Base-by-base conservation (phyloP, 352 stramenopile species). In the Plasmopara halstedii region DNA sequence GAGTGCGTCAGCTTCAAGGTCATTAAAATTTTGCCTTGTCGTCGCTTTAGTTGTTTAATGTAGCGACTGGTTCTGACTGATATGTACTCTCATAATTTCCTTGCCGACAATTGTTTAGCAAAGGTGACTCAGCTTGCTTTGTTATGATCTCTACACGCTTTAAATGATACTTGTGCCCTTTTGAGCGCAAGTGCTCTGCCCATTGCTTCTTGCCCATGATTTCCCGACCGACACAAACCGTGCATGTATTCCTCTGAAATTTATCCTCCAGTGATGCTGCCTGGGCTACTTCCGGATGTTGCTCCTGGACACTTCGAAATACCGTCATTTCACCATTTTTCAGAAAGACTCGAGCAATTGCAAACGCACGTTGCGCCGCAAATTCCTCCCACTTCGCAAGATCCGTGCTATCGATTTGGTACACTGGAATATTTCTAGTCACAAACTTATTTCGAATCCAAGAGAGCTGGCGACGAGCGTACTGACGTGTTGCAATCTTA, bases 361-460 rank as follows among this genome's bases (percentile, higher is more conserved):
- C 67, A 26, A 83, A 56, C 6, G 79, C 73, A 25, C 80, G 82
- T 15, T 59, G 56, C 6, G 68, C 67, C 19, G 92, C 83, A 5
- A 60, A 35, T 6, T 57, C 32, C 6, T 71, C 58, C 83, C 82
- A 95, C 15, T 70, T 50, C 6, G 47, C 22, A 9, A 91, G 56
- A 49, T 92, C 67, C 50, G 69, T 91, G 40, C 80, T 93, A 44
- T 95, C 82, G 1, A 95, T 53, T 47, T 85, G 62, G 47, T 93
- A 92, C 18, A 95, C 76, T 8, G 83, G 83, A 34, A 92, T 85
- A 46, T 88, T 88, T 19, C 82, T 81, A 17, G 77, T 77, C 34
- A 88, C 70, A 42, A 95, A 88, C 25, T 75, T 81, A 44, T 92
- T 95, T 27, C 80, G 80, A 47, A 95, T 93, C 83, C 83, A 95